Conservation (phyloP, 1,284 basidiomycete species). For the Tetrapyrgos nigripes region DNA sequence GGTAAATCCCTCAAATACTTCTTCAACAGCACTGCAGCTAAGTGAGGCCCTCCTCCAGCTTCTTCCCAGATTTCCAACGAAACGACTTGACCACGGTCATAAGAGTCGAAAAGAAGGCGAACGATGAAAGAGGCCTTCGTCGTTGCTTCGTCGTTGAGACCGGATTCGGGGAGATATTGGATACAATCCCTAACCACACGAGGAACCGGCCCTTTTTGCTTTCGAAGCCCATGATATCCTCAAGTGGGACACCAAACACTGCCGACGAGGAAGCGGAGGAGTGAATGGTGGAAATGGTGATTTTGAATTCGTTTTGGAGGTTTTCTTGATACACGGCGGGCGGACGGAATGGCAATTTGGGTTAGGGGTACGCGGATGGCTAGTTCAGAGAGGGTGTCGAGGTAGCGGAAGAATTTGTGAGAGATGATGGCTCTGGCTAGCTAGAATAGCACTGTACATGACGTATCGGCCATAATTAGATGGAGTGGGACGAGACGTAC, state of each 20-base stretch:
- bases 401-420: slow-evolving; percentile 87
- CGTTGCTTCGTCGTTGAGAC: no score
- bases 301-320: slow-evolving; percentile 70
- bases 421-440: slow-evolving; percentile 38
- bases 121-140: slow-evolving; percentile 83
- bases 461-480: background rate
- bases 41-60: slow-evolving; percentile 53
- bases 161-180: slow-evolving; percentile 70
- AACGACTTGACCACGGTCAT: slow-evolving; percentile 84
- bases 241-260: slow-evolving; percentile 80
- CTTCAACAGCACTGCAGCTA: slow-evolving; percentile 86
- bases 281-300: slow-evolving; percentile 57
- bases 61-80: slow-evolving; percentile 65
- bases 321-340: slow-evolving; percentile 85
- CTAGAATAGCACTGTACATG: slow-evolving; percentile 2
- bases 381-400: slow-evolving; percentile 76
- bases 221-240: slow-evolving; percentile 81
- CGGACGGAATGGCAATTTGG: slow-evolving; percentile 85
- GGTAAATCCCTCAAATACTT: slow-evolving; percentile 84
- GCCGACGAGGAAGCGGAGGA: slow-evolving; percentile 53
- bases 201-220: slow-evolving; percentile 82
- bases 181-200: slow-evolving; percentile 81
- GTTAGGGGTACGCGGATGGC: slow-evolving; percentile 79
- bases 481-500: slow-evolving; percentile 45
- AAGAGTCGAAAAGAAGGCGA: slow-evolving; percentile 77